Conservation (phyloP, 2,329 filamentous ascomycete species). For the Sporothrix dimorphospora region DNA sequence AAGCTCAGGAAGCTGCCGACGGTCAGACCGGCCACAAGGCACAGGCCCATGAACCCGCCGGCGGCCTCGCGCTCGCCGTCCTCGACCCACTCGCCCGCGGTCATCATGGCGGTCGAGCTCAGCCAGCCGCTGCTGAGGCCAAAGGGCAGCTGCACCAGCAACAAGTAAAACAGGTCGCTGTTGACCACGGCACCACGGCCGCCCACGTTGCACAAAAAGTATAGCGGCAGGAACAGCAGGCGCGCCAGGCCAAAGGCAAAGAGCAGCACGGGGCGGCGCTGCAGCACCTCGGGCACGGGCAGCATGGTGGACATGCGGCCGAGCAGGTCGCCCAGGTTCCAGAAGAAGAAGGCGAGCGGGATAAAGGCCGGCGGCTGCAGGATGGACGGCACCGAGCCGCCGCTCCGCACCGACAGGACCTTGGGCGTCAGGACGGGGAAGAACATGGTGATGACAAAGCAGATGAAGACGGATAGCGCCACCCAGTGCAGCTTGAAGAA, state of each 20-base stretch:
- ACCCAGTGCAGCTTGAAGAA: slow-evolving; percentile 80
- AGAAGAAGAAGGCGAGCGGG: slow-evolving; percentile 85
- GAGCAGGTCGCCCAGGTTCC: slow-evolving; percentile 85
- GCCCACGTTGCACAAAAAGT: slow-evolving; percentile 85
- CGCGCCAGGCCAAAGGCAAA: slow-evolving; percentile 70
- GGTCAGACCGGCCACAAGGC: slow-evolving; percentile 81
- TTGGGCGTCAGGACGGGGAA: slow-evolving; percentile 89
- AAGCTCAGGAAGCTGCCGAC: slow-evolving; percentile 91
- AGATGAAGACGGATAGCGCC: slow-evolving; percentile 74
- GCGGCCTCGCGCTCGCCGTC: slow-evolving; percentile 83
- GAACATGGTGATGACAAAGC: slow-evolving; percentile 86
- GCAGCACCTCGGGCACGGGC: slow-evolving; percentile 56
- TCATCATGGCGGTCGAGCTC: slow-evolving; percentile 89
- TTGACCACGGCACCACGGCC: slow-evolving; percentile 72
- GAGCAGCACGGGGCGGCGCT: slow-evolving; percentile 65
- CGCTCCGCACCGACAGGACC: slow-evolving; percentile 54
- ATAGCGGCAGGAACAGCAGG: slow-evolving; percentile 76
- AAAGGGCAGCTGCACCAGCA: slow-evolving; percentile 80
- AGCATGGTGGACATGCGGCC: slow-evolving; percentile 71
- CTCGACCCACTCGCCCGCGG: slow-evolving; percentile 77
- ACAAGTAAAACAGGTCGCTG: slow-evolving; percentile 87
- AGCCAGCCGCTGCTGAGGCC: slow-evolving; percentile 87
- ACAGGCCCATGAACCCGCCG: slow-evolving; percentile 91
- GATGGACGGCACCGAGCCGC: slow-evolving; percentile 48
- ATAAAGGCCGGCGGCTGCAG: slow-evolving; percentile 80